Evolutionary conservation across 345 rosid genomes (phyloP), one percentile per base, ranked within the genome.

Genomic region (Jatropha curcas): DNA sequence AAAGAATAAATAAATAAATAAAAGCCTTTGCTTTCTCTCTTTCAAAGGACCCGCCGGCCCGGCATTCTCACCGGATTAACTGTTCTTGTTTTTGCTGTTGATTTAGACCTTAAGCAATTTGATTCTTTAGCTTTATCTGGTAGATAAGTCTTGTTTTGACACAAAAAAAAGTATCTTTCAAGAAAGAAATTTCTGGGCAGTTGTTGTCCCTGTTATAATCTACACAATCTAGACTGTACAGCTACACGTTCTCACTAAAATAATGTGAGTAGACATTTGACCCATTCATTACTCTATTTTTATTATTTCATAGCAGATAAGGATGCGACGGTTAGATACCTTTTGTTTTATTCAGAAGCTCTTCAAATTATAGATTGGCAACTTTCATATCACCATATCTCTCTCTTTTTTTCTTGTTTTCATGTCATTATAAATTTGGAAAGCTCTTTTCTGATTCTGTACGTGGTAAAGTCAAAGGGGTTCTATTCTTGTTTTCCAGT

Each of bases 321-420:
- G 24, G 69, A 48, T 65, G 72, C 57, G 81, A 24, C n/a, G n/a
- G n/a, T n/a, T n/a, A 14, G 25, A 56, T 24, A 52, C 52, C 4
- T 20, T 73, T 31, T 66, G 27, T 37, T 66, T 39, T 64, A 73
- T 81, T 69, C 11, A 9, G 31, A 68, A 43, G 70, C 17, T 46
- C 67, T 14, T 39, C 7, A 8, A 59, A 37, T 24, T 19, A 30
- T 25, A 0, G 25, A 48, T 70, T 17, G 20, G 72, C 33, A 22
- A 0, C 13, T 71, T 39, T 33, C 65, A 8, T 59, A 71, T 56
- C 24, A 43, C 35, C 45, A 70, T 56, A 43, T 60, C 61, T 62
- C 71, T 71, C 71, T 78, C 60, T 25, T 39, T 68, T 64, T 67
- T 48, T 67, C 34, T 59, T 6, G 19, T 61, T 67, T 58, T 59